These are phyloP conservation scores for Aureococcus anophagefferens DNA, from an alignment of 108 stramenopile species.

Conservation along the genomic window DNA sequence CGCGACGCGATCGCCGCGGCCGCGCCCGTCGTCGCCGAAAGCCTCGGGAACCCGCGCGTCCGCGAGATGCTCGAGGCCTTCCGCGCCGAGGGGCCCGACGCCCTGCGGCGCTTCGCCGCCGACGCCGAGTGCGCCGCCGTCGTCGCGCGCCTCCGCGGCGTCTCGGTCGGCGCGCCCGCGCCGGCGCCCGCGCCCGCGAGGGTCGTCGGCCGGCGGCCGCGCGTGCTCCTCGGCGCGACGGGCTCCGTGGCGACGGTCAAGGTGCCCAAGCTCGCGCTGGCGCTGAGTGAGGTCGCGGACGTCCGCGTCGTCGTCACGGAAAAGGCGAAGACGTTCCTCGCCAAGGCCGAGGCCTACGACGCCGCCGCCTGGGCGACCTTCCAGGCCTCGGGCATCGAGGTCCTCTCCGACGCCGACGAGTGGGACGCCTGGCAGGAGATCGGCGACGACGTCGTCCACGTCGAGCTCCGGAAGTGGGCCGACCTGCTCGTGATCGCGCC, in stretches of 20 bases:
- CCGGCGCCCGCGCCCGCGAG: too few relatives aligned
- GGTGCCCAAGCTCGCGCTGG: conserved; percentile 64
- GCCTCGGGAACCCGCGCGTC: neutral
- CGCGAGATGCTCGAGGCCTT: neutral
- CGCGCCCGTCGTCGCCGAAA: neutral
- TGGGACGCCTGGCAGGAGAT: conserved; percentile 49
- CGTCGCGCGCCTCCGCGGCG: too few relatives aligned
- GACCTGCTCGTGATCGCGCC: conserved; percentile 69
- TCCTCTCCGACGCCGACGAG: conserved; percentile 20
- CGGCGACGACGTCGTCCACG: conserved; percentile 75
- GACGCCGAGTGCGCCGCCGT: neutral
- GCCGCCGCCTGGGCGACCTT: neutral
- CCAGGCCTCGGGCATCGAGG: conserved; percentile 22
- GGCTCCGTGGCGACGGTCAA: conserved; percentile 82
- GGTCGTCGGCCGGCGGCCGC: conserved; percentile 2
- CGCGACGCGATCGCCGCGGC: neutral
- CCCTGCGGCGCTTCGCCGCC: neutral
- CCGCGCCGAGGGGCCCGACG: neutral
- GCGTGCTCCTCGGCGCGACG: conserved; percentile 62
- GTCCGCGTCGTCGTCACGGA: conserved; percentile 12
- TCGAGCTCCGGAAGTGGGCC: conserved; percentile 79
- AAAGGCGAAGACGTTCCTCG: neutral
- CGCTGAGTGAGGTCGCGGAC: conserved; percentile 21
- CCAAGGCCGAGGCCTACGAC: neutral
- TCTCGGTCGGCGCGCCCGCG: too few relatives aligned